A percentile compares a stretch with the other conserved stretches of the same genome.
phyloP scores from a whole-genome alignment of 805 yeast species.

The Citeromyces matritensis region DNA sequence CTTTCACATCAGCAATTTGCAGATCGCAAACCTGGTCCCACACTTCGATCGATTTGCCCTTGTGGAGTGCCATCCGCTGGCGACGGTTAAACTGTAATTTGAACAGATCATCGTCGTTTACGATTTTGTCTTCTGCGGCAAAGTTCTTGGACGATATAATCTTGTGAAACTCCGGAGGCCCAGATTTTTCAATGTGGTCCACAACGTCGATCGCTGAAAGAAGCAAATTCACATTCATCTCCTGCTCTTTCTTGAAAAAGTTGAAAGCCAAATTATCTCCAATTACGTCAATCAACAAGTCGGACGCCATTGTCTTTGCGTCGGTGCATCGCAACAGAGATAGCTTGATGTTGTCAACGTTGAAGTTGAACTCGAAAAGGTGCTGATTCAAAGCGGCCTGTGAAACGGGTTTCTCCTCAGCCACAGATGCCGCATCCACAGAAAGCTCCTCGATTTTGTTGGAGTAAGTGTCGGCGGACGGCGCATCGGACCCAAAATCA shows the following conservation, averaged over 20 bases:
- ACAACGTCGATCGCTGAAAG: slow-evolving; percentile 56
- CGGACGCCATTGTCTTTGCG: slow-evolving; percentile 42
- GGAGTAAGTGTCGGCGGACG: slow-evolving; percentile 11
- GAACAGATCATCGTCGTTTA: slow-evolving; percentile 33
- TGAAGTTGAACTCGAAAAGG: slow-evolving; percentile 56
- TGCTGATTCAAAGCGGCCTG: slow-evolving; percentile 30
- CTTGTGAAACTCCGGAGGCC: slow-evolving; percentile 48
- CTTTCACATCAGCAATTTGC: slow-evolving; percentile 62
- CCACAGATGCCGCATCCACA: not conserved
- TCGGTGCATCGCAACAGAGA: slow-evolving; percentile 56
- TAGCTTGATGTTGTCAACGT: slow-evolving; percentile 46
- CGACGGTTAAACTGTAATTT: slow-evolving; percentile 40
- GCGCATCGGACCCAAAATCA: slow-evolving; percentile 16
- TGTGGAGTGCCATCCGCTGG: slow-evolving; percentile 42
- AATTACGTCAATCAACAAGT: slow-evolving; percentile 54
- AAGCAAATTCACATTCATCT: slow-evolving; percentile 49
- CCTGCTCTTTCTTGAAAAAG: slow-evolving; percentile 43
- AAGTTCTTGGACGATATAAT: slow-evolving; percentile 50
- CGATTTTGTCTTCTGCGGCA: slow-evolving; percentile 17
- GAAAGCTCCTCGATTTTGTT: not conserved
- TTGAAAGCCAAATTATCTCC: slow-evolving; percentile 49
- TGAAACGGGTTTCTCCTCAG: not conserved
- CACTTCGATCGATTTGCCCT: slow-evolving; percentile 41
- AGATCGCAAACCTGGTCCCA: slow-evolving; percentile 67
- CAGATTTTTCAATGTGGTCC: slow-evolving; percentile 56